Evolutionary conservation across 176 grass and related monocot genomes (phyloP), one percentile per base, ranked within the genome.

Genomic region (Hordeum marinum): DNA sequence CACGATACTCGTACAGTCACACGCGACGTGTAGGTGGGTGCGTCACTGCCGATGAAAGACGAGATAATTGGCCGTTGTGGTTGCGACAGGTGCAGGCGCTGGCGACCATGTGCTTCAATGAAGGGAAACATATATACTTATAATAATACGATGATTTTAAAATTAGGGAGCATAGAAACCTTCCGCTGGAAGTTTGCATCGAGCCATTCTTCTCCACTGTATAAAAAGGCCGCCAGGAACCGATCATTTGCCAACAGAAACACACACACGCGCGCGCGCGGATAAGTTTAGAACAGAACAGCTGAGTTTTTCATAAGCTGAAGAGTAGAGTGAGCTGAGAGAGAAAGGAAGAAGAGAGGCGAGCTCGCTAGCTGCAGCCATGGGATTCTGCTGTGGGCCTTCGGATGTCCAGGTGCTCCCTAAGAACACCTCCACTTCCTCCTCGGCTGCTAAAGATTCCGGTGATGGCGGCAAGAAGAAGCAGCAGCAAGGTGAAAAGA

Each of bases 351-450:
- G 18, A 55, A 55, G 7, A 8, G 52, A 55, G 18, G 18, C 52
- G 52, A 2, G 31, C 52, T 77, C 10, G 15, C 62, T 26, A 66
- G 32, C 3, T 68, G 3, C 76, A 48, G 34, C 23, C 20, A 89
- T 89, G 82, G 69, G 87, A 3, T 80, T 76, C 10, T 89, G 68
- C 2, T 89, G 82, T 34, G 57, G 84, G 21, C 61, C 87, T 42
- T 89, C 87, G 4, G 61, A 76, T 12, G 27, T 71, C 77, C 65
- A 85, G 46, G 87, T 89, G 59, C 72, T 89, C 37, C 77, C 87
- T 13, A 80, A 80, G 61, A 85, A 50, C 26, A 1, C 61, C 8
- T 20, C 64, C 61, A 4, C 57, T 3, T 25, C 63, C 6, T 68
- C 65, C 8, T 68, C 52, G 0, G 36, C 61, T 1, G 5, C 17